These are phyloP conservation scores for Malassezia cuniculi DNA, from an alignment of 1,284 basidiomycete species.

Conservation along the genomic window DNA sequence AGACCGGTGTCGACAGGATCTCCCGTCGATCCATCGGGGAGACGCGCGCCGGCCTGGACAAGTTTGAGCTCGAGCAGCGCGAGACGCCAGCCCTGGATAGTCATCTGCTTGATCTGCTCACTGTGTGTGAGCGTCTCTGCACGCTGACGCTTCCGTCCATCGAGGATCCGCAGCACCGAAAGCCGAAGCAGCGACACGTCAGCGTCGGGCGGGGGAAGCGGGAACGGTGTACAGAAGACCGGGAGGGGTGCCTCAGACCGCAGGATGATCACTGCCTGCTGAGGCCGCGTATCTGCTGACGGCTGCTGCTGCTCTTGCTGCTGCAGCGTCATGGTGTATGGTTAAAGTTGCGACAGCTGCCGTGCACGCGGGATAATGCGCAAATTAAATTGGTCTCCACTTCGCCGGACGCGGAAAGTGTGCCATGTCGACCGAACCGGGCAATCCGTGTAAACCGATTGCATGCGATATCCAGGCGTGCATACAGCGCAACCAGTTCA, in stretches of 20 bases:
- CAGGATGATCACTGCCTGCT: constrained; percentile 25
- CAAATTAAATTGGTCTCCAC: too few relatives aligned
- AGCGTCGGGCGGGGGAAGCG: constrained; percentile 26
- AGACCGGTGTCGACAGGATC: constrained; percentile 21
- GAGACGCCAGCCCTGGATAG: constrained; percentile 41
- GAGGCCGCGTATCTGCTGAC: too few relatives aligned
- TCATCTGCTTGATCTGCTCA: constrained; percentile 37
- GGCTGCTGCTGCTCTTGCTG: too few relatives aligned
- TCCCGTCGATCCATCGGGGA: constrained; percentile 1
- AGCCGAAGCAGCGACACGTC: constrained; percentile 31
- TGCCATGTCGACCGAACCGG: constrained; percentile 6
- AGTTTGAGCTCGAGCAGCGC: constrained; percentile 38
- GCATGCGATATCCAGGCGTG: constrained; percentile 40
- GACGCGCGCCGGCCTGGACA: constrained; percentile 26
- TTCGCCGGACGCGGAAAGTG: too few relatives aligned
- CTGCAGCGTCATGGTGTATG: too few relatives aligned
- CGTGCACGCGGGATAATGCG: too few relatives aligned
- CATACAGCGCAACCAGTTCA: constrained; percentile 28
- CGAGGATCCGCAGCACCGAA: constrained; percentile 34
- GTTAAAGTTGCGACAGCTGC: too few relatives aligned
- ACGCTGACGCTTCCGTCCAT: constrained; percentile 25
- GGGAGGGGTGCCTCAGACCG: constrained; percentile 32
- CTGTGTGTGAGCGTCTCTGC: constrained; percentile 22
- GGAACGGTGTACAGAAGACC: constrained; percentile 31
- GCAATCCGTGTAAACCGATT: constrained; percentile 32